Conservation (phyloP, 2,329 filamentous ascomycete genomes). For the Diaporthe sp. region DNA sequence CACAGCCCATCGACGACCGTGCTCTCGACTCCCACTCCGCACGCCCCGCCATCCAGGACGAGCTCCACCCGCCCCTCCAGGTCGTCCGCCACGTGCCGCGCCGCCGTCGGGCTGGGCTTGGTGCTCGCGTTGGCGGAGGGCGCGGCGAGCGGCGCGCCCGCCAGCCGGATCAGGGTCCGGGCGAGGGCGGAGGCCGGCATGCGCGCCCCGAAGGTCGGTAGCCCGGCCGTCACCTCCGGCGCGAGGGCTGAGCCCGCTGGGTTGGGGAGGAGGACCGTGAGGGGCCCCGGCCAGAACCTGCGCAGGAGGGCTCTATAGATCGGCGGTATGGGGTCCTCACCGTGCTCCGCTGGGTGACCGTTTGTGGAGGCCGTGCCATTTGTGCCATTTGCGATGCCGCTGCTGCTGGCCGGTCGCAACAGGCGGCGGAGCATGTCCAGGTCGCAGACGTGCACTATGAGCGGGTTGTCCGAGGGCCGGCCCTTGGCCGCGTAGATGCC, state of each 20-base stretch:
- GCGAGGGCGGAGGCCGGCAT: constrained; percentile 92
- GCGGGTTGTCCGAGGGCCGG: constrained; percentile 90
- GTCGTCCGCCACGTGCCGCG: constrained; percentile 90
- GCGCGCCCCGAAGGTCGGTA: constrained; percentile 87
- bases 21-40: constrained; percentile 92
- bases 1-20: constrained; percentile 95
- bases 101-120: constrained; percentile 90
- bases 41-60: constrained; percentile 90
- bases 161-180: constrained; percentile 84
- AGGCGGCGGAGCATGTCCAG: constrained; percentile 79
- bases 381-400: constrained; percentile 37
- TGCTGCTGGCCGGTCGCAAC: constrained; percentile 53
- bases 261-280: constrained; percentile 90
- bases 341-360: constrained; percentile 36
- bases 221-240: constrained; percentile 90
- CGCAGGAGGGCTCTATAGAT: constrained; percentile 85
- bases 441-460: constrained; percentile 93
- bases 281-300: constrained; percentile 92
- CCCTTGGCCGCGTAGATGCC: constrained; percentile 96
- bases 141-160: constrained; percentile 84
- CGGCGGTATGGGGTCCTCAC: constrained; percentile 68
- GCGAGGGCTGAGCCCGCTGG: constrained; percentile 79
- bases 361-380: constrained; percentile 7
- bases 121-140: constrained; percentile 96
- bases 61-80: constrained; percentile 84